Percentiles rank a stretch among this genome's conserved stretches.
Evolutionary conservation across 257 asterid species (phyloP).

Genomic region (Solanum sitiens): DNA sequence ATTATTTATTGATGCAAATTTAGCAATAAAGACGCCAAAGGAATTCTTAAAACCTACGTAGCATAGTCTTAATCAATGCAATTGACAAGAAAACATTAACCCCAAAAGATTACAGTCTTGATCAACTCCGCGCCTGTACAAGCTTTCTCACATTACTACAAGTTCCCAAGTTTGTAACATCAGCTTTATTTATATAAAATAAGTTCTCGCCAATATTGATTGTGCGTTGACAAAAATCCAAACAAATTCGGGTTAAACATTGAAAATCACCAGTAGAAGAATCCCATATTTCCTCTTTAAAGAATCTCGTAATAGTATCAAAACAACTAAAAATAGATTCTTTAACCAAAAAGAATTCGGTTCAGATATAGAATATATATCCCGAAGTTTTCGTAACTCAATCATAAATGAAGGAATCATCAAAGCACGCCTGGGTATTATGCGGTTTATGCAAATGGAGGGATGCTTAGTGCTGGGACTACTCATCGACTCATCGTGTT

Average conservation of each 20-base stretch:
- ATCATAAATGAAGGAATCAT: not conserved
- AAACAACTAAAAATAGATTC: not conserved
- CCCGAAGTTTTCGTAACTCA: not conserved
- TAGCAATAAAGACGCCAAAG: not conserved
- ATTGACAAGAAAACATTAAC: not conserved
- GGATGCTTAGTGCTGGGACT: slow-evolving; percentile 29
- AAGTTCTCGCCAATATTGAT: not conserved
- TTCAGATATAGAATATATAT: not conserved
- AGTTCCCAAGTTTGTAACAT: not conserved
- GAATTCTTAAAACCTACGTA: not conserved
- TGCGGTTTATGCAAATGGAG: slow-evolving; percentile 28
- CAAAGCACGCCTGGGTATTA: slow-evolving; percentile 7
- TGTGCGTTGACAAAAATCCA: not conserved
- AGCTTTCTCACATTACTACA: not conserved
- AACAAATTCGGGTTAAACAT: not conserved
- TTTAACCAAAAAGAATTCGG: not conserved
- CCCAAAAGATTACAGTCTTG: not conserved
- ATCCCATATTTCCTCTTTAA: not conserved
- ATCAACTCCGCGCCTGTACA: not conserved
- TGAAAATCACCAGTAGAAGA: not conserved
- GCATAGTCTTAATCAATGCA: not conserved
- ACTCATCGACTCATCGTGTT: slow-evolving; percentile 27
- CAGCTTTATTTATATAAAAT: not conserved
- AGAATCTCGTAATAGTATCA: not conserved
- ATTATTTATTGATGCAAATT: not conserved